Percentiles rank a stretch among this genome's conserved stretches.
These are phyloP conservation scores for Leptographium radiaticola DNA, from an alignment of 2,329 filamentous ascomycete species.

Conservation along the genomic window DNA sequence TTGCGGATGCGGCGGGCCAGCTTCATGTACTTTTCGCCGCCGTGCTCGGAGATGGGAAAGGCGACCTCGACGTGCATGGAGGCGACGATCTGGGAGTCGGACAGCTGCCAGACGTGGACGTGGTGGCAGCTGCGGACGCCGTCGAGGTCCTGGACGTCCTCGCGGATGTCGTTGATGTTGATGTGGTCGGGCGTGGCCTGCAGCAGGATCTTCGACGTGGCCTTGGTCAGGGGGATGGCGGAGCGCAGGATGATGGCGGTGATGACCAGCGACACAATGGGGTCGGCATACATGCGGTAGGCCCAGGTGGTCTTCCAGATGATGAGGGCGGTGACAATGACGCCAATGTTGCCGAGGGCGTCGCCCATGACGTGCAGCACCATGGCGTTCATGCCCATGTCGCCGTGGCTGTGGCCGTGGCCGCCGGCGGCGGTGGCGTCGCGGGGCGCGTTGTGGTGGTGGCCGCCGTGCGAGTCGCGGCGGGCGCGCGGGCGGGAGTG, in stretches of 20 bases:
- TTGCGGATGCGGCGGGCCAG: constrained; percentile 70
- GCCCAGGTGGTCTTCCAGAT: constrained; percentile 83
- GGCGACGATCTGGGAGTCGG: constrained; percentile 85
- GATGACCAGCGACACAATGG: constrained; percentile 85
- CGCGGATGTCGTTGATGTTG: constrained; percentile 76
- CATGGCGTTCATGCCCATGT: constrained; percentile 92
- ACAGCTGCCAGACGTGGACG: constrained; percentile 94
- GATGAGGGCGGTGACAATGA: constrained; percentile 68
- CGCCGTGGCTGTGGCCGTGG: constrained; percentile 65
- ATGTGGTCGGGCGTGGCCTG: constrained; percentile 89
- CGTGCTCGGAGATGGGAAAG: constrained; percentile 76
- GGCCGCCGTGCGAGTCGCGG: constrained; percentile 50
- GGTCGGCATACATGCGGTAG: constrained; percentile 80
- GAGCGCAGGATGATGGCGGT: constrained; percentile 65
- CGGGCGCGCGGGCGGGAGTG: constrained; percentile 17
- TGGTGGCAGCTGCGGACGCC: constrained; percentile 89
- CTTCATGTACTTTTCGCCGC: constrained; percentile 74
- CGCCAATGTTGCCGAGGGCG: constrained; percentile 74
- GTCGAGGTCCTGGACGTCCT: constrained; percentile 75
- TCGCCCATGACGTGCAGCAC: constrained; percentile 68
- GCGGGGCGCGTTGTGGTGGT: constrained; percentile 68
- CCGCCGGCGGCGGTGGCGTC: constrained; percentile 52
- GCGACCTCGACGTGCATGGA: constrained; percentile 87
- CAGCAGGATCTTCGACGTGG: constrained; percentile 75
- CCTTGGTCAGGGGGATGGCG: constrained; percentile 65